Evolutionary conservation across 179 eudicot genomes (phyloP).

Genomic region (Silene vulgaris): DNA sequence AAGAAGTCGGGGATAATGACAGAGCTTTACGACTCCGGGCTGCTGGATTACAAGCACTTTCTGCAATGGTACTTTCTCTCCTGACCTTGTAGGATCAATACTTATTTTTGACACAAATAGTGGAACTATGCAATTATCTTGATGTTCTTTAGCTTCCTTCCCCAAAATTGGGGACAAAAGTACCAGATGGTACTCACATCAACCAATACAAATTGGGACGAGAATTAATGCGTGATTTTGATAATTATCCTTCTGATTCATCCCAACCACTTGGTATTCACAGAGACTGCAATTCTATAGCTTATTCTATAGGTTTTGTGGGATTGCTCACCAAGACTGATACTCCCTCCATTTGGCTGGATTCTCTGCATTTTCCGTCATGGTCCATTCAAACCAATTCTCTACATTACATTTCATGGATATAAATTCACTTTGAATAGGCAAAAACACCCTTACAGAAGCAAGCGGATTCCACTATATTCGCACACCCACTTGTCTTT

Average conservation of each 20-base stretch:
- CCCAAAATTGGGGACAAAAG: neutral
- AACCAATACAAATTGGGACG: neutral
- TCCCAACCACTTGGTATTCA: neutral
- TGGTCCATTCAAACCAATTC: neutral
- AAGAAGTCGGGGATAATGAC: constrained; percentile 78
- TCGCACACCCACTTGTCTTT: neutral
- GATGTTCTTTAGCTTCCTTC: neutral
- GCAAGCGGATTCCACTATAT: neutral
- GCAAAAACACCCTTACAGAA: neutral
- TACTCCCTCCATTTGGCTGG: neutral
- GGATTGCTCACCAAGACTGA: constrained; percentile 9
- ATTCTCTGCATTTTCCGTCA: neutral
- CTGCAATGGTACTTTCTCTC: constrained; percentile 54
- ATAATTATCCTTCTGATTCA: neutral
- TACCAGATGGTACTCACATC: neutral
- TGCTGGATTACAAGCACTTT: constrained; percentile 77
- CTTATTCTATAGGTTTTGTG: neutral
- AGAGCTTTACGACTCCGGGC: constrained; percentile 62
- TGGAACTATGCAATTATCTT: constrained; percentile 2
- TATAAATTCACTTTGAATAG: no score
- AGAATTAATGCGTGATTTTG: constrained; percentile 1
- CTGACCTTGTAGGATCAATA: neutral
- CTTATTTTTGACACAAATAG: neutral
- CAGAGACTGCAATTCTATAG: neutral
- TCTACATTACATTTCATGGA: no score